Conservation (phyloP, 768 basidiomycete species). For the Clitopilus passeckerianus region DNA sequence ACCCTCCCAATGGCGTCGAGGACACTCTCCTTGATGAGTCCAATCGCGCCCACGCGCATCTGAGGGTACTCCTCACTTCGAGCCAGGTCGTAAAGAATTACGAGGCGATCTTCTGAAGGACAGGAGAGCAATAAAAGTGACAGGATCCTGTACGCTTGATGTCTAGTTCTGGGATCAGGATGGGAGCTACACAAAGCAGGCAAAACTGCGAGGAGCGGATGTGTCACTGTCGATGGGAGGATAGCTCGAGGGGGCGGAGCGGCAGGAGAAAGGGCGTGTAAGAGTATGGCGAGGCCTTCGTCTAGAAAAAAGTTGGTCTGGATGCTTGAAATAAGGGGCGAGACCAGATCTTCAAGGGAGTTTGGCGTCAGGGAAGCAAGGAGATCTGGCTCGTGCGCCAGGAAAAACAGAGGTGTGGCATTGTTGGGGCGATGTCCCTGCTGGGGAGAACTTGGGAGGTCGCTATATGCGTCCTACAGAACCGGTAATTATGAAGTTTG, state of each 20-base stretch:
- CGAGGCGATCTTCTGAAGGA: slow-evolving; percentile 44
- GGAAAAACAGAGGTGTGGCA: not conserved
- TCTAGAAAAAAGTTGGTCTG: slow-evolving; percentile 52
- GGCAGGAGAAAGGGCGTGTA: slow-evolving; percentile 27
- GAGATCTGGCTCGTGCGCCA: not conserved
- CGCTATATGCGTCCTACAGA: slow-evolving; percentile 28
- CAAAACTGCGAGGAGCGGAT: slow-evolving; percentile 45
- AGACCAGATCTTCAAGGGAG: not conserved
- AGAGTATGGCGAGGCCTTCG: slow-evolving; percentile 54
- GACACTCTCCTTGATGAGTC: slow-evolving; percentile 63
- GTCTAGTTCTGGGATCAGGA: slow-evolving; percentile 51
- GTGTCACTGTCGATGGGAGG: slow-evolving; percentile 38
- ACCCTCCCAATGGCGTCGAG: slow-evolving; percentile 38
- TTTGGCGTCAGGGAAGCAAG: not conserved
- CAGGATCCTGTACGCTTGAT: slow-evolving; percentile 57
- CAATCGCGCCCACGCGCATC: slow-evolving; percentile 65
- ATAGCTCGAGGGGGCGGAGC: slow-evolving; percentile 10
- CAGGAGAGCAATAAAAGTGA: slow-evolving; percentile 45
- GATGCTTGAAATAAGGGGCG: slow-evolving; percentile 38
- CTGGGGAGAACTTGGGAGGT: not conserved
- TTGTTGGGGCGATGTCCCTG: not conserved
- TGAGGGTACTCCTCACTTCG: slow-evolving; percentile 48
- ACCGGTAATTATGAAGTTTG: not conserved
- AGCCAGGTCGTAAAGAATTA: slow-evolving; percentile 51
- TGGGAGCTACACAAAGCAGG: slow-evolving; percentile 58